Evolutionary conservation across 1,139 yeast genomes (phyloP).

Genomic region (Debaryomycetaceae sp.): DNA sequence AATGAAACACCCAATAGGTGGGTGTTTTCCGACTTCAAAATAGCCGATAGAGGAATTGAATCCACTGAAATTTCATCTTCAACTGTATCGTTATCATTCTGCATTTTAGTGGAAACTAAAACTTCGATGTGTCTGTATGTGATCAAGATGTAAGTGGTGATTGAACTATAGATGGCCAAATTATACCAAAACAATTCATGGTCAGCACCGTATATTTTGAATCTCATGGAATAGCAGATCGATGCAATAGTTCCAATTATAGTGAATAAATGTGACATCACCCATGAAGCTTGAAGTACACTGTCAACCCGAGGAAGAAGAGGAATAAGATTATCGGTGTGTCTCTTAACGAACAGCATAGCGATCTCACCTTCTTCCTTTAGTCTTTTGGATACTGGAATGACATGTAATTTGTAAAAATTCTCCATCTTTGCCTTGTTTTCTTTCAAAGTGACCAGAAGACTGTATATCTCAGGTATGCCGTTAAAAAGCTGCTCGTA

Average conservation of each 20-base stretch:
- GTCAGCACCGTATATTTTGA: not conserved
- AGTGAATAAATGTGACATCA: conserved; percentile 16
- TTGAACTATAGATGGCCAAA: conserved; percentile 8
- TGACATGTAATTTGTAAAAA: not conserved
- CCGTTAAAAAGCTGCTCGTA: not conserved
- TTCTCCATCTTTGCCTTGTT: not conserved
- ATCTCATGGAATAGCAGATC: not conserved
- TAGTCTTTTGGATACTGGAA: not conserved
- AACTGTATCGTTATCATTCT: not conserved
- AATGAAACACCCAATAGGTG: conserved; percentile 37
- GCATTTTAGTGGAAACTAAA: conserved; percentile 2
- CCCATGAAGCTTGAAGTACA: conserved; percentile 16
- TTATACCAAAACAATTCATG: conserved; percentile 6
- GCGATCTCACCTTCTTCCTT: not conserved
- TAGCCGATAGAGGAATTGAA: conserved; percentile 24
- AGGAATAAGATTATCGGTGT: not conserved
- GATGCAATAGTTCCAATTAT: conserved; percentile 8
- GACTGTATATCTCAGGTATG: conserved; percentile 5
- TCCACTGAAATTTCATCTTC: conserved; percentile 1
- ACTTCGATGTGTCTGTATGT: conserved; percentile 15
- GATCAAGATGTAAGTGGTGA: conserved; percentile 18
- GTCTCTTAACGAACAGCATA: not conserved
- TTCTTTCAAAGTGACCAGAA: not conserved
- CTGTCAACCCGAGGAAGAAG: conserved; percentile 1
- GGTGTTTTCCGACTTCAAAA: conserved; percentile 46